Percentiles rank a stretch among this genome's conserved stretches.
phyloP scores from a whole-genome alignment of 768 basidiomycete genomes.

The Imleria badia region DNA sequence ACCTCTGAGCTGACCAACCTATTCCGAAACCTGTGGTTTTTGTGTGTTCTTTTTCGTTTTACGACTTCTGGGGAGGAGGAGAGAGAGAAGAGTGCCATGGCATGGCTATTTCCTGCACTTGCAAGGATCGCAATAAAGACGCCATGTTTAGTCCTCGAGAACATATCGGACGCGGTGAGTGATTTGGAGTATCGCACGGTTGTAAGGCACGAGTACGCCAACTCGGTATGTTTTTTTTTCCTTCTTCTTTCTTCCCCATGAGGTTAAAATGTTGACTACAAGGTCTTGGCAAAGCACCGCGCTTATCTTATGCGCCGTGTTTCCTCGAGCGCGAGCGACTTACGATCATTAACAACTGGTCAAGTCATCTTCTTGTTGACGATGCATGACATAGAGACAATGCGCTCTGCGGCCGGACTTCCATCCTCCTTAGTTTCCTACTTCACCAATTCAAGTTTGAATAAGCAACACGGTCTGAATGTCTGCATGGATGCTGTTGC shows the following conservation, averaged over 20 bases:
- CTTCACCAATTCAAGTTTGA: slow-evolving; percentile 85
- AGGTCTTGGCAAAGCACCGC: slow-evolving; percentile 76
- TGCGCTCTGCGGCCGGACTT: slow-evolving; percentile 77
- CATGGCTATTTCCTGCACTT: slow-evolving; percentile 77
- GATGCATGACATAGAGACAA: slow-evolving; percentile 85
- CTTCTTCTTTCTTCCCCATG: background rate
- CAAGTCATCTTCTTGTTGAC: slow-evolving; percentile 84
- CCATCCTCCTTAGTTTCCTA: slow-evolving; percentile 84
- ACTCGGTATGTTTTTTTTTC: slow-evolving; percentile 51
- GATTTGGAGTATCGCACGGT: slow-evolving; percentile 93
- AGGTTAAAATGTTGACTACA: background rate
- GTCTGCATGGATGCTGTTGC: slow-evolving; percentile 84
- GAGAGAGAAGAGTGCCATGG: slow-evolving; percentile 63
- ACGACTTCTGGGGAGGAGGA: slow-evolving; percentile 43
- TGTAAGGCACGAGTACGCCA: slow-evolving; percentile 80
- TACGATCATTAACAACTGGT: slow-evolving; percentile 72
- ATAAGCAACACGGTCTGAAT: slow-evolving; percentile 63
- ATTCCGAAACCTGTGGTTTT: slow-evolving; percentile 94
- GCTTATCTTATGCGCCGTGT: slow-evolving; percentile 62
- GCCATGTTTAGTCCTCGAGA: slow-evolving; percentile 80
- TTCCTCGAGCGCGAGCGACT: slow-evolving; percentile 61
- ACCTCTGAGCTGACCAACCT: slow-evolving; percentile 63
- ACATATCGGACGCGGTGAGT: slow-evolving; percentile 77
- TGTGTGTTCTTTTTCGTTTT: slow-evolving; percentile 85
- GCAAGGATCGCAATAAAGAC: slow-evolving; percentile 83